A percentile compares a stretch with the other conserved stretches of the same genome.
phyloP scores from a whole-genome alignment of 1,284 basidiomycete species.

The Puccinia novopanici region DNA sequence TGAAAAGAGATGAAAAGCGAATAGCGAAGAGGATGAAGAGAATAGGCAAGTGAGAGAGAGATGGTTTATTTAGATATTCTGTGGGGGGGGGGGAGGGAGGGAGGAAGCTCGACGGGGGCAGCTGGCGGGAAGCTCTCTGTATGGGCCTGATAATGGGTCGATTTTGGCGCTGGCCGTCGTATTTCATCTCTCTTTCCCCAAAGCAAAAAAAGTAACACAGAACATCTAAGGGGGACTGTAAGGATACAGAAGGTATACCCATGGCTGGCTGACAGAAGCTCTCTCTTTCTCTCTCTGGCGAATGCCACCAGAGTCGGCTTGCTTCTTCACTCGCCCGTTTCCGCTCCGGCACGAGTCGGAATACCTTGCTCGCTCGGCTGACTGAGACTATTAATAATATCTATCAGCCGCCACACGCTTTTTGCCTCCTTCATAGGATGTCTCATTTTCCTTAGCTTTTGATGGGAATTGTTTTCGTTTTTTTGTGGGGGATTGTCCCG shows the following conservation, averaged over 20 bases:
- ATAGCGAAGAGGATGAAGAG: background rate
- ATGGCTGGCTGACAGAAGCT: background rate
- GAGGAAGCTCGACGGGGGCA: background rate
- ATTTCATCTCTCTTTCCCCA: background rate
- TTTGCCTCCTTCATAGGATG: too few species aligned
- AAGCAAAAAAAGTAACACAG: slow-evolving; percentile 1
- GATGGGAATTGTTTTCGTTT: too few species aligned
- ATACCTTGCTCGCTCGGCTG: too few species aligned
- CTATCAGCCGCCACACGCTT: too few species aligned
- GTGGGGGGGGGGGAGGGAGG: background rate
- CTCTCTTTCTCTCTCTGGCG: background rate
- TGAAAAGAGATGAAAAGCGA: background rate
- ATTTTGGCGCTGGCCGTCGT: background rate
- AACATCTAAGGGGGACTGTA: background rate
- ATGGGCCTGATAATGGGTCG: background rate
- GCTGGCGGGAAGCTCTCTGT: background rate
- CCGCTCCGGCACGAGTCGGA: too few species aligned
- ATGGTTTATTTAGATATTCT: background rate
- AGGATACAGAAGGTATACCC: background rate
- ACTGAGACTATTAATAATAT: too few species aligned
- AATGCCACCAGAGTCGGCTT: too few species aligned
- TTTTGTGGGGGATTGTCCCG: too few species aligned
- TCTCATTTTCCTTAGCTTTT: too few species aligned
- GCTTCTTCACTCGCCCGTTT: too few species aligned
- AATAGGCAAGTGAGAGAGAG: background rate